Conservation (phyloP, 306 rosid genomes). For the Citrullus mucosospermus region DNA sequence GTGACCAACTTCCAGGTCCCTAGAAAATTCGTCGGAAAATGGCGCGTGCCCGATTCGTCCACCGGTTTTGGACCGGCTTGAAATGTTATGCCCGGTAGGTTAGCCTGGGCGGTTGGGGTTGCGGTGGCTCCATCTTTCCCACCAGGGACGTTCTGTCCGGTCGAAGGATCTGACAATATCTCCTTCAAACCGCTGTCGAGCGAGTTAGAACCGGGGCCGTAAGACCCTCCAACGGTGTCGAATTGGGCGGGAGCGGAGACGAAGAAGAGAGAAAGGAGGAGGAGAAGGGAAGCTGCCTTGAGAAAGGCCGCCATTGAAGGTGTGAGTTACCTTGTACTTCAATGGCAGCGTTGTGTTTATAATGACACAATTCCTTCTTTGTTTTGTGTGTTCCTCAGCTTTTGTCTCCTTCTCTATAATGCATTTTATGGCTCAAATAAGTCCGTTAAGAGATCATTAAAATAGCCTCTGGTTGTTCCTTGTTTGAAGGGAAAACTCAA, state of each 20-base stretch:
- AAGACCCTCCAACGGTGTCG: background rate
- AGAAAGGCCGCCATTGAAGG: slow-evolving; percentile 32
- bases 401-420: slow-evolving; percentile 25
- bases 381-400: slow-evolving; percentile 1
- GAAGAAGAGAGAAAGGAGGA: slow-evolving; percentile 26
- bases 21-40: background rate
- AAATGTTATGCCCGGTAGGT: background rate
- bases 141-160: background rate
- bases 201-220: background rate
- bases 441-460: slow-evolving; percentile 10
- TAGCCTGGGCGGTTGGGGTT: too few relatives aligned
- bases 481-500: slow-evolving; percentile 3
- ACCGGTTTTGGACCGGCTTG: too few relatives aligned
- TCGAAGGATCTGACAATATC: background rate
- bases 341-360: slow-evolving; percentile 14
- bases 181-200: background rate
- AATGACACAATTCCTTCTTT: background rate
- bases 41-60: background rate
- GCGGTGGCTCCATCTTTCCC: too few relatives aligned
- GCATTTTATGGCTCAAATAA: slow-evolving; percentile 2
- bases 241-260: slow-evolving; percentile 8
- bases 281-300: slow-evolving; percentile 19
- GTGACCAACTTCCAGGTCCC: slow-evolving; percentile 42
- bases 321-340: background rate
- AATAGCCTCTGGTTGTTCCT: slow-evolving; percentile 10